Evolutionary conservation across 2,329 filamentous ascomycete species (phyloP).

Genomic region (Sarocladium strictum): DNA sequence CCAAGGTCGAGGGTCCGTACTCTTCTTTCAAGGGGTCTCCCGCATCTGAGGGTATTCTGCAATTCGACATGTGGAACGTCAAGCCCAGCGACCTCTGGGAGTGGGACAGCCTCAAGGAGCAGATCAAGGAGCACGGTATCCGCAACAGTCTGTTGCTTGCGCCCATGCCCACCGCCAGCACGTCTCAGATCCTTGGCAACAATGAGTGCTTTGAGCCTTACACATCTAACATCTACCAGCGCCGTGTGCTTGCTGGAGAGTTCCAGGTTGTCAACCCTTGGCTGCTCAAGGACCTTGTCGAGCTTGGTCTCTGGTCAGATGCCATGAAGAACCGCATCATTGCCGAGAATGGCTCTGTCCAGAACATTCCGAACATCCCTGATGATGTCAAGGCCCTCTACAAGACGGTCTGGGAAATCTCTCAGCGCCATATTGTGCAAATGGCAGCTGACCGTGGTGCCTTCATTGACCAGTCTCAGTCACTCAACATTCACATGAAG

Average conservation of each 20-base stretch:
- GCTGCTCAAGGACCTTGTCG: conserved; percentile 95
- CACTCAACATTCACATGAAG: conserved; percentile 98
- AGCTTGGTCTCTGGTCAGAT: conserved; percentile 97
- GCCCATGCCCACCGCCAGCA: conserved; percentile 96
- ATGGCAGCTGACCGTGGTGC: conserved; percentile 98
- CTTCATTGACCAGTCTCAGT: conserved; percentile 98
- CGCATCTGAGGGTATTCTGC: conserved; percentile 89
- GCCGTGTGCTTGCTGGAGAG: conserved; percentile 93
- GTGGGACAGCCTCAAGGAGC: conserved; percentile 80
- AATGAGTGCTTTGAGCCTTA: conserved; percentile 99
- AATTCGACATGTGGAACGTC: conserved; percentile 98
- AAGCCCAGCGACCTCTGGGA: conserved; percentile 95
- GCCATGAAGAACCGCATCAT: conserved; percentile 99
- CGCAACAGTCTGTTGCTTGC: conserved; percentile 94
- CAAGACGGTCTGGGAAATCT: conserved; percentile 99
- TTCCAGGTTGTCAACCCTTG: conserved; percentile 99
- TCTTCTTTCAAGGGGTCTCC: conserved; percentile 89
- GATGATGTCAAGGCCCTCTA: conserved; percentile 93
- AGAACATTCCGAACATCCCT: conserved; percentile 95
- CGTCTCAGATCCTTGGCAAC: conserved; percentile 96
- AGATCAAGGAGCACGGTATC: conserved; percentile 88
- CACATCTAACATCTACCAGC: conserved; percentile 99
- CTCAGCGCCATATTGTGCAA: conserved; percentile 88
- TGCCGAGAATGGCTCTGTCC: conserved; percentile 88
- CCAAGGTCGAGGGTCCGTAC: conserved; percentile 79